These are phyloP conservation scores for Sclerotinia nivalis DNA, from an alignment of 2,329 filamentous ascomycete species.

Conservation along the genomic window DNA sequence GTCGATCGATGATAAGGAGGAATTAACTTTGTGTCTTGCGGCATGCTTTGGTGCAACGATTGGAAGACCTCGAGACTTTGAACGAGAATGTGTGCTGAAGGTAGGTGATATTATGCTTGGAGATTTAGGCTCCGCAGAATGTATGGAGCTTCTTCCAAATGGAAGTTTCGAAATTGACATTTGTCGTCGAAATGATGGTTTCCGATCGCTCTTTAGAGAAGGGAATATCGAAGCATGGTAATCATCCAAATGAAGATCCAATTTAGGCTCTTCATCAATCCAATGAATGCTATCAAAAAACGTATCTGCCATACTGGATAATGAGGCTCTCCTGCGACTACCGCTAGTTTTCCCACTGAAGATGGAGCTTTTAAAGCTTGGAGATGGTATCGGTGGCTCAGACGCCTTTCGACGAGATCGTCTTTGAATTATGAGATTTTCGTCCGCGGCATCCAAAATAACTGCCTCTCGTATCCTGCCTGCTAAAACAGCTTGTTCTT, in stretches of 20 bases:
- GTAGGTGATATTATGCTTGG: constrained; percentile 36
- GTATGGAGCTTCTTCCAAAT: constrained; percentile 56
- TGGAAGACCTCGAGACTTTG: constrained; percentile 57
- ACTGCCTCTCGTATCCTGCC: constrained; percentile 53
- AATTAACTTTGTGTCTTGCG: constrained; percentile 37
- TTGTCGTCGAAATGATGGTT: constrained; percentile 67
- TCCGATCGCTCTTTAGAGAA: constrained; percentile 47
- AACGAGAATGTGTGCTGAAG: constrained; percentile 35
- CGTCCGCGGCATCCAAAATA: constrained; percentile 59
- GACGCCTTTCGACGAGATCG: constrained; percentile 42
- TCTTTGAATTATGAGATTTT: constrained; percentile 53
- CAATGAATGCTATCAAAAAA: constrained; percentile 70
- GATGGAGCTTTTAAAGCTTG: constrained; percentile 7
- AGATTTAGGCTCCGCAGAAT: constrained; percentile 39
- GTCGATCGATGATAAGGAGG: constrained; percentile 59
- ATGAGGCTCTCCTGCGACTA: constrained; percentile 24
- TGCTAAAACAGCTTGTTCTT: constrained; percentile 67
- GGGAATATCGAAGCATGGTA: constrained; percentile 53
- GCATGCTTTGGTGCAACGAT: constrained; percentile 45
- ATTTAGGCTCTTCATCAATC: constrained; percentile 70
- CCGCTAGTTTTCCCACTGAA: constrained; percentile 16
- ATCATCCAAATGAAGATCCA: constrained; percentile 69
- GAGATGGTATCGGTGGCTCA: constrained; percentile 16
- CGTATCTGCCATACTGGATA: constrained; percentile 33
- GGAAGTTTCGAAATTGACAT: constrained; percentile 70